Conservation (phyloP, 2,329 filamentous ascomycete genomes). For the Zymoseptoria pseudotritici region DNA sequence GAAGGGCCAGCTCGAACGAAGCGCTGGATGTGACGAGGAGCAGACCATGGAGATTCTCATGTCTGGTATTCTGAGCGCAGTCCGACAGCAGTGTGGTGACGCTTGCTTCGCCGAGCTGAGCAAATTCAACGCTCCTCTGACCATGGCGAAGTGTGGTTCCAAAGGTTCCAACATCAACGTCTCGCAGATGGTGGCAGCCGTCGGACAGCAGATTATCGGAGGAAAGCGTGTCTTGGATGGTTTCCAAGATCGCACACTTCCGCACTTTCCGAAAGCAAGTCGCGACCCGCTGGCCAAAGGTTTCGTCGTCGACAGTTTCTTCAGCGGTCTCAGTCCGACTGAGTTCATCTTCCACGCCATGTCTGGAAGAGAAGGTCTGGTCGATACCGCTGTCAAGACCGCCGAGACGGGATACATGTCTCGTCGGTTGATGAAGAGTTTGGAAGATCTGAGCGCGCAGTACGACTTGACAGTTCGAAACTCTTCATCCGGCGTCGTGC, state of each 20-base stretch:
- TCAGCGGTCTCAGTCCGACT: slow-evolving; percentile 77
- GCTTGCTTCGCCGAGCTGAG: slow-evolving; percentile 87
- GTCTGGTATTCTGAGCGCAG: slow-evolving; percentile 83
- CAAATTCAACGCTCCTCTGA: slow-evolving; percentile 81
- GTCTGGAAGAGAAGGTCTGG: slow-evolving; percentile 93
- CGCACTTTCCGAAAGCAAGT: slow-evolving; percentile 90
- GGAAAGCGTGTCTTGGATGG: slow-evolving; percentile 88
- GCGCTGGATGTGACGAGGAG: slow-evolving; percentile 83
- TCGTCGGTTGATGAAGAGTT: slow-evolving; percentile 90
- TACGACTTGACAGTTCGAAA: slow-evolving; percentile 95
- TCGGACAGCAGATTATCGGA: slow-evolving; percentile 96
- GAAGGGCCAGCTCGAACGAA: slow-evolving; percentile 71
- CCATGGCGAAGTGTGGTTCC: slow-evolving; percentile 96
- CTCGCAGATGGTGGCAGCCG: slow-evolving; percentile 95
- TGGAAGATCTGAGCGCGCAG: slow-evolving; percentile 87
- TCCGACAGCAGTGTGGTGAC: slow-evolving; percentile 83
- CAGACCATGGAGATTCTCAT: slow-evolving; percentile 85
- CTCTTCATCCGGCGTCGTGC: slow-evolving; percentile 78
- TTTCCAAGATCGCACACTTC: slow-evolving; percentile 89
- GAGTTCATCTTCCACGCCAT: slow-evolving; percentile 99
- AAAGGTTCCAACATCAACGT: slow-evolving; percentile 98
- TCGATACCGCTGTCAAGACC: slow-evolving; percentile 98
- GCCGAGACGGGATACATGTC: slow-evolving; percentile 99
- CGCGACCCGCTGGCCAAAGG: slow-evolving; percentile 91
- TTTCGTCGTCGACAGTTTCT: slow-evolving; percentile 97